A percentile compares a stretch with the other conserved stretches of the same genome.
These are phyloP conservation scores for Sporobolomyces phaffii DNA, from an alignment of 768 basidiomycete genomes.

Conservation along the genomic window DNA sequence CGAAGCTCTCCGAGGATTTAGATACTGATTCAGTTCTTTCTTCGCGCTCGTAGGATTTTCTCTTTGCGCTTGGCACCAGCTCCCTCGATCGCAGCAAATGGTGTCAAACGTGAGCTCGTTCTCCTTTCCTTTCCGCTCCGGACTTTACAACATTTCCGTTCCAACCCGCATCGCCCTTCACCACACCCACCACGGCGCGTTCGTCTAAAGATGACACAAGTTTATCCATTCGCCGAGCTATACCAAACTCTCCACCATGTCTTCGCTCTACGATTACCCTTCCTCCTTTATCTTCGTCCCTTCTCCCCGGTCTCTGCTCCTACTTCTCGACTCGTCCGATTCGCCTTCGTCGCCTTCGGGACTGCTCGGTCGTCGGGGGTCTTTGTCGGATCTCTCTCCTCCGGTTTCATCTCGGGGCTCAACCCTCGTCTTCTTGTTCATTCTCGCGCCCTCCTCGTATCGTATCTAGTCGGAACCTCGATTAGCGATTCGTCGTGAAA, in stretches of 20 bases:
- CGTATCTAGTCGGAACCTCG: background rate
- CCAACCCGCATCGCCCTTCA: background rate
- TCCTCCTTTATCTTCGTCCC: background rate
- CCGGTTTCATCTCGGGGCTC: too few species aligned
- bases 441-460: background rate
- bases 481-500: background rate
- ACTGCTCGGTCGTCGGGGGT: background rate
- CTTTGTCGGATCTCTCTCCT: background rate
- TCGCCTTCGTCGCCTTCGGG: background rate
- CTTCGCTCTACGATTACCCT: background rate
- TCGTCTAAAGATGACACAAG: constrained; percentile 20
- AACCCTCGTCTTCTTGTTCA: background rate
- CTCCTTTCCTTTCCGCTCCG: too few species aligned
- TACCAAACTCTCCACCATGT: constrained; percentile 1
- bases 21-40: background rate
- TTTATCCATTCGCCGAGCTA: constrained; percentile 19
- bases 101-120: too few species aligned
- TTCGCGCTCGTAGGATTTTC: background rate
- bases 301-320: too few species aligned
- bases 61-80: background rate
- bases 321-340: background rate
- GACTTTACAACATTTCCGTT: too few species aligned
- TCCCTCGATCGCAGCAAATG: background rate
- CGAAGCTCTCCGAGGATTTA: background rate
- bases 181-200: background rate